Evolutionary conservation across 805 yeast species (phyloP).

Genomic region (Metschnikowia lachancei): DNA sequence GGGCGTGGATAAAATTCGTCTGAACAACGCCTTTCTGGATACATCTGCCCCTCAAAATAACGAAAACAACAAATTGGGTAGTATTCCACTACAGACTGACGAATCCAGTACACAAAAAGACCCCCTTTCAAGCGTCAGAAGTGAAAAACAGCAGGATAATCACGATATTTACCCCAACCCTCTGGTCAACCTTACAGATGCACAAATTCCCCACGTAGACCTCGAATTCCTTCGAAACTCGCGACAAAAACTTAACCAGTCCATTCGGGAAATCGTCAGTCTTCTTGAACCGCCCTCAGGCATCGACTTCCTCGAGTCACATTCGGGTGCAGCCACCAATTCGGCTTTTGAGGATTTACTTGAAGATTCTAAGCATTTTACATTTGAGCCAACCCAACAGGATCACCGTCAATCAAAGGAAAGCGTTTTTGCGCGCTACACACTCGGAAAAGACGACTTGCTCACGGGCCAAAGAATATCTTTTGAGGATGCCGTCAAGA

Average conservation of each 20-base stretch:
- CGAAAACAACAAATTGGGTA: too few relatives aligned
- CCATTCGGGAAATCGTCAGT: slow-evolving; percentile 17
- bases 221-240: slow-evolving; percentile 17
- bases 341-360: slow-evolving; percentile 14
- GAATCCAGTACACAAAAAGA: too few relatives aligned
- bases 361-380: slow-evolving; percentile 8
- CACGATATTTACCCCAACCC: neutral
- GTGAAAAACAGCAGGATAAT: neutral
- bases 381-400: slow-evolving; percentile 4
- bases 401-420: slow-evolving; percentile 3
- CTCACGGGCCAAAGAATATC: slow-evolving; percentile 9
- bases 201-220: slow-evolving; percentile 18
- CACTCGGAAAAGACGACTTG: slow-evolving; percentile 16
- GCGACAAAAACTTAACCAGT: slow-evolving; percentile 15
- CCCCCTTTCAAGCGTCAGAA: too few relatives aligned
- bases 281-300: slow-evolving; percentile 19
- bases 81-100: too few relatives aligned
- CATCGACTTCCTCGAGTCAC: slow-evolving; percentile 6
- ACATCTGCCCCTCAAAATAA: too few relatives aligned
- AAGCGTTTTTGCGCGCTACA: slow-evolving; percentile 16
- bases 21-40: too few relatives aligned
- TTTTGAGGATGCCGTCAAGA: neutral
- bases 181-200: neutral
- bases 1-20: too few relatives aligned
- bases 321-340: slow-evolving; percentile 1